These are phyloP conservation scores for Skeletonema grethae DNA, from an alignment of 108 stramenopile species.

Conservation along the genomic window DNA sequence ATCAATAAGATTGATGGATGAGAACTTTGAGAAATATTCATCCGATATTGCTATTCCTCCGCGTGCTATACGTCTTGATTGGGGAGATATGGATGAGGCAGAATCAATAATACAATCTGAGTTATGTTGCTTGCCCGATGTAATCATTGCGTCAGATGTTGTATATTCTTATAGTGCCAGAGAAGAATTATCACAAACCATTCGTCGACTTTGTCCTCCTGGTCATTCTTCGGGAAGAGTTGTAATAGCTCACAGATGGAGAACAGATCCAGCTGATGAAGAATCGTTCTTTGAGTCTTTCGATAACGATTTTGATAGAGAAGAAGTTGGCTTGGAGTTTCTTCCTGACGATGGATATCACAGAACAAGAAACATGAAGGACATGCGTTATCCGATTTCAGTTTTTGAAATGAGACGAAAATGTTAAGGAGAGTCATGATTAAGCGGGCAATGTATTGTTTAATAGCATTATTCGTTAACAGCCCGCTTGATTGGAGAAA, in stretches of 20 bases:
- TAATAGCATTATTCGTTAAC: neutral
- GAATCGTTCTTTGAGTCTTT: slow-evolving; percentile 20
- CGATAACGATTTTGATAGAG: slow-evolving; percentile 19
- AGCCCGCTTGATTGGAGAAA: neutral
- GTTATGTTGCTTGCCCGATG: slow-evolving; percentile 18
- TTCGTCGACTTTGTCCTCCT: slow-evolving; percentile 13
- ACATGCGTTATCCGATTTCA: slow-evolving; percentile 20
- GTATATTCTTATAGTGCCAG: slow-evolving; percentile 29
- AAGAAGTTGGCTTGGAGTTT: slow-evolving; percentile 24
- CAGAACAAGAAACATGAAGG: slow-evolving; percentile 18
- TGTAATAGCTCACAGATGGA: slow-evolving; percentile 29
- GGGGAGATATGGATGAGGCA: slow-evolving; percentile 16
- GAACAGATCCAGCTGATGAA: slow-evolving; percentile 15
- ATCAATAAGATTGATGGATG: slow-evolving; percentile 11
- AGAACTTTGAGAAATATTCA: slow-evolving; percentile 26
- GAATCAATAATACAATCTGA: slow-evolving; percentile 11
- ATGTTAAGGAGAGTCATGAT: neutral
- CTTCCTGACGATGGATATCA: slow-evolving; percentile 20
- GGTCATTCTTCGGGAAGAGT: slow-evolving; percentile 16
- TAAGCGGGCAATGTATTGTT: neutral
- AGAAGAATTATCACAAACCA: slow-evolving; percentile 18
- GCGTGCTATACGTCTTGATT: slow-evolving; percentile 9
- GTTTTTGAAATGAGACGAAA: slow-evolving; percentile 28
- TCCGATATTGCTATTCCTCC: neutral
- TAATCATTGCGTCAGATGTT: slow-evolving; percentile 30